Evolutionary conservation across 2,329 filamentous ascomycete genomes (phyloP).

Genomic region (Byssoonygena ceratinophila): DNA sequence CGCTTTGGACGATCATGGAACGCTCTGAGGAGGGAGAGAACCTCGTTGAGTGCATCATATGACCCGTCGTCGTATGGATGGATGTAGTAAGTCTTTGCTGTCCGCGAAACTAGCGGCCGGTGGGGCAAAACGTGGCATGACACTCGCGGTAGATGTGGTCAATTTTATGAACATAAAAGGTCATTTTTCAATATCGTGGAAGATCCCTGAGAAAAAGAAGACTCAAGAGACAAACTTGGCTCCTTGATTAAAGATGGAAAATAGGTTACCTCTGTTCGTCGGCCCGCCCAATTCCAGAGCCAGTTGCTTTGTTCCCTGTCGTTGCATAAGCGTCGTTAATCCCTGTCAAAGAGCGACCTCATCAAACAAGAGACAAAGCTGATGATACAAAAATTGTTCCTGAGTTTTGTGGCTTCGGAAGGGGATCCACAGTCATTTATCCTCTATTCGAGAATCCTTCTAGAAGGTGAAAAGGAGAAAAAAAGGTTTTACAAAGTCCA

Average conservation of each 20-base stretch:
- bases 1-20: background rate
- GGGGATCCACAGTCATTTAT: slow-evolving; percentile 1
- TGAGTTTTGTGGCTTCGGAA: slow-evolving; percentile 10
- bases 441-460: slow-evolving; percentile 6
- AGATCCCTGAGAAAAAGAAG: background rate
- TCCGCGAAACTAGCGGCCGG: background rate
- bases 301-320: background rate
- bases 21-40: background rate
- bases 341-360: slow-evolving; percentile 1
- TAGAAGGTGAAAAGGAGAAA: background rate
- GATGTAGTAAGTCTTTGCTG: background rate
- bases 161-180: background rate
- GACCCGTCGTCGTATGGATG: background rate
- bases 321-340: slow-evolving; percentile 4
- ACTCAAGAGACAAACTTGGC: background rate
- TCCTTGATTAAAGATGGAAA: background rate
- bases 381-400: slow-evolving; percentile 1
- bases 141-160: background rate
- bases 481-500: background rate
- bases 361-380: slow-evolving; percentile 2
- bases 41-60: background rate
- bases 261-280: background rate
- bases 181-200: background rate
- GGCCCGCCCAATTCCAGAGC: background rate
- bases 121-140: slow-evolving; percentile 9